Base-by-base conservation (phyloP, 441 rosid species). In the Lepidium campestre region DNA sequence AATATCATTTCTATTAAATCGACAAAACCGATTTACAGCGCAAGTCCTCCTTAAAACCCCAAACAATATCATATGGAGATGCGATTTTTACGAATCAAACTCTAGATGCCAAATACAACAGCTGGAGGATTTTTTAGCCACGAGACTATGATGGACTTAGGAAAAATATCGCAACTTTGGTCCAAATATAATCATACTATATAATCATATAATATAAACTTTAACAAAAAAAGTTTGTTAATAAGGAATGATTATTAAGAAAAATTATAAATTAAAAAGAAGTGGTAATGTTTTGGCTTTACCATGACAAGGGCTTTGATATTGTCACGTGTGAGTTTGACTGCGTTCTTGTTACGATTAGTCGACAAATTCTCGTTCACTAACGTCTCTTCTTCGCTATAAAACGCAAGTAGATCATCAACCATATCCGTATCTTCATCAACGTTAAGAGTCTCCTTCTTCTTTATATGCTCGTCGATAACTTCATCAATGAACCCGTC, bases 221-320 rank as follows among this genome's bases (percentile, higher is more conserved):
- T n/a, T n/a, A n/a, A n/a, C n/a, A n/a, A n/a, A n/a, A n/a, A n/a
- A 23, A 23, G 2, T 23, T 23, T 27, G 5, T 50, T 40, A 11
- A 1, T 2, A 37, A 9, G 10, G 22, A 50, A 25, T 22, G 25
- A 7, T 49, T 37, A 25, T 7, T 17, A 13, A 27, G 49, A 52
- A 22, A 10, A 35, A 20, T 34, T 29, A 19, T 6, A 54, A 40
- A 42, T 29, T 29, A 8, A 12, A 45, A 31, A 29, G n/a, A 42
- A 12, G 42, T 56, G 17, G 12, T 17, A 63, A 46, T 6, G 40
- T 53, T 17, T 36, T 47, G 40, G 37, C 22, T 34, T 60, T 83
- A 93, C 99, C 97, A 93, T 93, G 77, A 93, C 86, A 55, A 91
- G 84, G 31, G 96, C 99, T 75, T 93, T 91, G 77, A 93, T 93